Percentiles rank a stretch among this genome's conserved stretches.
Conservation (phyloP, 176 grass and related monocot species). For the Carex cristatella region DNA sequence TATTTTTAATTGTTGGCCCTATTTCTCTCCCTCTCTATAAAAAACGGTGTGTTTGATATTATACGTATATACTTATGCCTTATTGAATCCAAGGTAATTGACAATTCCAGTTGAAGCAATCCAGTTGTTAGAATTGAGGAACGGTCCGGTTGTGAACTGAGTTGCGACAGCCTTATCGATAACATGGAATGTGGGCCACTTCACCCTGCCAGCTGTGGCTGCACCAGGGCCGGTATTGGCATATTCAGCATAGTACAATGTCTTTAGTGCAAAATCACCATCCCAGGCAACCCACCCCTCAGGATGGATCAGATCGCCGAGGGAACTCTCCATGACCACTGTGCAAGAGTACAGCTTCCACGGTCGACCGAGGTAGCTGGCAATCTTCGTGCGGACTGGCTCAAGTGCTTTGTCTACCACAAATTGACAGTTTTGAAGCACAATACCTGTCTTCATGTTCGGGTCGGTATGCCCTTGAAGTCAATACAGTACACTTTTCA, state of each 20-base stretch:
- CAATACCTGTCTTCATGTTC: conserved; percentile 68
- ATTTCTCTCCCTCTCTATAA: neutral
- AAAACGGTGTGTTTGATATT: neutral
- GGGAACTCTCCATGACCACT: conserved; percentile 57
- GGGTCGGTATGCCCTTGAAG: conserved; percentile 38
- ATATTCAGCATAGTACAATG: conserved; percentile 75
- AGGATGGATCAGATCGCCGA: conserved; percentile 50
- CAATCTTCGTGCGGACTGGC: conserved; percentile 42
- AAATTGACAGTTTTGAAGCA: conserved; percentile 80
- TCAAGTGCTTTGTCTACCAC: conserved; percentile 51
- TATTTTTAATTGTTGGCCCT: neutral
- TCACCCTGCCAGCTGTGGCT: conserved; percentile 57
- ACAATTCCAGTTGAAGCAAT: conserved; percentile 47
- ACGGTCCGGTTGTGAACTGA: conserved; percentile 50
- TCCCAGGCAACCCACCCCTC: conserved; percentile 65
- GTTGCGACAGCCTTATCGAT: conserved; percentile 36
- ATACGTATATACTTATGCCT: conserved; percentile 20
- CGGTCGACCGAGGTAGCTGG: conserved; percentile 59
- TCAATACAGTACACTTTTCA: neutral
- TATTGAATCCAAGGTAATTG: conserved; percentile 40
- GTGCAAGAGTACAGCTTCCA: conserved; percentile 62
- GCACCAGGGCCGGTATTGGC: conserved; percentile 56
- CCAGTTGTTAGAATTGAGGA: conserved; percentile 46
- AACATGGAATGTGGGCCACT: conserved; percentile 43
- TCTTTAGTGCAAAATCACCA: conserved; percentile 41